Conservation (phyloP, 2,329 filamentous ascomycete genomes). For the Penicillium glabrum region DNA sequence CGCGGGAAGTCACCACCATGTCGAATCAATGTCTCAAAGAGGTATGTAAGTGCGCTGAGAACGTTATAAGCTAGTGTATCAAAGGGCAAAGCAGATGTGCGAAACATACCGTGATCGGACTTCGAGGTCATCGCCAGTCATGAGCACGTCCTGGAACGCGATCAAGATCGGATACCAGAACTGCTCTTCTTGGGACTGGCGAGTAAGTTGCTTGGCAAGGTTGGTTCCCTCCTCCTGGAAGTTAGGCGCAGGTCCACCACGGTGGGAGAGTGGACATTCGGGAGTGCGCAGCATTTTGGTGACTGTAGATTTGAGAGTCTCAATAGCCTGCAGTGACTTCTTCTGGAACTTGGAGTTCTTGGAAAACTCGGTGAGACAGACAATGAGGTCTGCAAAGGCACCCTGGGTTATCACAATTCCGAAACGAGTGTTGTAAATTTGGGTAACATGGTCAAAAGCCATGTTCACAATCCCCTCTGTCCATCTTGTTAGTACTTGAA, state of each 20-base stretch:
- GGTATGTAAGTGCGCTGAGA: conserved; percentile 77
- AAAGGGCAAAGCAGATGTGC: not conserved
- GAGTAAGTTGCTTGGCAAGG: conserved; percentile 63
- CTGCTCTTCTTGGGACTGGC: conserved; percentile 90
- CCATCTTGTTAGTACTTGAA: not conserved
- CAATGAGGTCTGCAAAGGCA: conserved; percentile 92
- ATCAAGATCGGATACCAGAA: conserved; percentile 99
- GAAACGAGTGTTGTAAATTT: conserved; percentile 94
- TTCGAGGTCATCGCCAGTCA: conserved; percentile 98
- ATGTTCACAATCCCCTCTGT: conserved; percentile 90
- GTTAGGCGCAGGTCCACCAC: conserved; percentile 50
- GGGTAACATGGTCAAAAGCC: conserved; percentile 93
- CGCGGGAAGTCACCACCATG: conserved; percentile 89
- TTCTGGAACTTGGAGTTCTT: conserved; percentile 99
- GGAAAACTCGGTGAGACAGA: conserved; percentile 96
- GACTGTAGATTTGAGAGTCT: conserved; percentile 89
- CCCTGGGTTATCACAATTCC: conserved; percentile 95
- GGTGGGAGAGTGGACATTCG: conserved; percentile 84
- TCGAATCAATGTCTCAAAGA: conserved; percentile 88
- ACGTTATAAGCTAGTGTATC: conserved; percentile 6
- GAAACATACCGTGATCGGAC: conserved; percentile 67
- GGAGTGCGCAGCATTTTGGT: conserved; percentile 93
- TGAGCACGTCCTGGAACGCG: conserved; percentile 96
- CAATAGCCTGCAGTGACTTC: conserved; percentile 94
- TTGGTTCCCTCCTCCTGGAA: conserved; percentile 47